A percentile compares a stretch with the other conserved stretches of the same genome.
These are phyloP conservation scores for Backusella circina DNA, from an alignment of 192 early-diverging fungal genomes.

Conservation along the genomic window DNA sequence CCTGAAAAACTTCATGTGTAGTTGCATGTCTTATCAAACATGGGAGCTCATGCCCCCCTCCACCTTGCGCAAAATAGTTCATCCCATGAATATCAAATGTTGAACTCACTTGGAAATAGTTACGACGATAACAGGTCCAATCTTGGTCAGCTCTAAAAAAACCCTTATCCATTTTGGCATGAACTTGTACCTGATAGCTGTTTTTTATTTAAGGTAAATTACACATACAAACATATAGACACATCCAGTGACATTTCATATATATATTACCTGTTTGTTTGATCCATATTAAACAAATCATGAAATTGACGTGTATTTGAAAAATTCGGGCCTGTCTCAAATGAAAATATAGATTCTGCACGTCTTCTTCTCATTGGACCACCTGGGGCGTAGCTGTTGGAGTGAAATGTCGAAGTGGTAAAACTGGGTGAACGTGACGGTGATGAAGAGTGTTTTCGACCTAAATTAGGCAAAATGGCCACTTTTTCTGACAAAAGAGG, in stretches of 20 bases:
- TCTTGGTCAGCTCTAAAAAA: slow-evolving; percentile 71
- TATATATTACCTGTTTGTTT: slow-evolving; percentile 39
- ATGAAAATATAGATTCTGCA: slow-evolving; percentile 38
- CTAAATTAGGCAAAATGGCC: slow-evolving; percentile 8
- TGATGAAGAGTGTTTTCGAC: slow-evolving; percentile 4
- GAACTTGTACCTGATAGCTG: slow-evolving; percentile 22
- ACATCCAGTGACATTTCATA: background rate
- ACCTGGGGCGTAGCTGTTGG: slow-evolving; percentile 16
- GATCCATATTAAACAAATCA: slow-evolving; percentile 64
- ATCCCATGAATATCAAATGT: slow-evolving; percentile 40
- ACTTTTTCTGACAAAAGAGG: background rate
- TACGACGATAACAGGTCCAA: slow-evolving; percentile 84
- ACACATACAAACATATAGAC: background rate
- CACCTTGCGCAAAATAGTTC: background rate
- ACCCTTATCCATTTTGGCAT: slow-evolving; percentile 69
- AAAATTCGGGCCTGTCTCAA: slow-evolving; percentile 71
- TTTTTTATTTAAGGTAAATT: slow-evolving; percentile 7
- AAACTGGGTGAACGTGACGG: slow-evolving; percentile 15
- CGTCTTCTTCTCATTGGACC: slow-evolving; percentile 33
- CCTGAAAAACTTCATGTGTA: slow-evolving; percentile 18
- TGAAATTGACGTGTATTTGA: slow-evolving; percentile 58
- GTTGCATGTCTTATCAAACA: slow-evolving; percentile 52
- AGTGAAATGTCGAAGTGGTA: slow-evolving; percentile 20
- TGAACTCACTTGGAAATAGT: slow-evolving; percentile 71
- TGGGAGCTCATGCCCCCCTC: slow-evolving; percentile 41